These are phyloP conservation scores for Magnaporthiopsis rhizophila DNA, from an alignment of 2,329 filamentous ascomycete species.

Conservation along the genomic window DNA sequence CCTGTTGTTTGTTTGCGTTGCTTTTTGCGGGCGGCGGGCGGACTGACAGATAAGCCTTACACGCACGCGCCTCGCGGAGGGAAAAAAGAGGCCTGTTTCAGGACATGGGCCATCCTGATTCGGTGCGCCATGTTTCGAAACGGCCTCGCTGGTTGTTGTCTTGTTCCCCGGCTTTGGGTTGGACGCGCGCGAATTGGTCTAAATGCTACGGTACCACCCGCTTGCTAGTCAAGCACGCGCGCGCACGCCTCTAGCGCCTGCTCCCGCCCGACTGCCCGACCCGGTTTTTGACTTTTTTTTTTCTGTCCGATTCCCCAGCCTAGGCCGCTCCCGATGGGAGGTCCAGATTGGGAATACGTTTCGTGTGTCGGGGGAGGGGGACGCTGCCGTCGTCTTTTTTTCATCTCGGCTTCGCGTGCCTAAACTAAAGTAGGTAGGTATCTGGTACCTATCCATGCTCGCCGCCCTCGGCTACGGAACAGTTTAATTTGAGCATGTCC, in stretches of 20 bases:
- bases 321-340: background rate
- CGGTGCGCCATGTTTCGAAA: background rate
- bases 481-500: too few species aligned
- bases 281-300: background rate
- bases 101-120: background rate
- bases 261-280: too few species aligned
- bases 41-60: background rate
- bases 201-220: background rate
- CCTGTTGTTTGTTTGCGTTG: background rate
- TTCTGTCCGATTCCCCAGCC: background rate
- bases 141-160: background rate
- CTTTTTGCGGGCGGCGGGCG: background rate
- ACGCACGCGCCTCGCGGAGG: background rate
- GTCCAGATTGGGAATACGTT: too few species aligned
- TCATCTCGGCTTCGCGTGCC: too few species aligned
- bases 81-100: background rate
- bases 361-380: too few species aligned
- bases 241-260: background rate
- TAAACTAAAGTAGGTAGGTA: too few species aligned
- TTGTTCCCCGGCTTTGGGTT: background rate
- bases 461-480: too few species aligned
- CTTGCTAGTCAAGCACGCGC: background rate
- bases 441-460: too few species aligned
- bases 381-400: too few species aligned
- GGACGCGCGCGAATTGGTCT: background rate